Conservation (phyloP, 2,329 filamentous ascomycete species). For the Cryphonectria japonica region DNA sequence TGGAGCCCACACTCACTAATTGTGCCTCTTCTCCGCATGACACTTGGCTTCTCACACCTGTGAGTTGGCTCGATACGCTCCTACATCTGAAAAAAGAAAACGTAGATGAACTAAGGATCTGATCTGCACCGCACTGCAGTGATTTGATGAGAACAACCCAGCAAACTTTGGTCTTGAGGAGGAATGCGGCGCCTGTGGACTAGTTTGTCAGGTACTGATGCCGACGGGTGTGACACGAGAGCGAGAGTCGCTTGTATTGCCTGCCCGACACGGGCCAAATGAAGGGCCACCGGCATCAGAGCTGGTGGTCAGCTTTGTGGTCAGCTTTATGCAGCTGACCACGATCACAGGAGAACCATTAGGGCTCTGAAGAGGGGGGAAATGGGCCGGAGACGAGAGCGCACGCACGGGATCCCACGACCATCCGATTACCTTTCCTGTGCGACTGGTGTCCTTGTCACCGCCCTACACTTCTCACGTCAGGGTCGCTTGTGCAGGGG, state of each 20-base stretch:
- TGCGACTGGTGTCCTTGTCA: slow-evolving; percentile 11
- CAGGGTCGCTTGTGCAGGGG: slow-evolving; percentile 18
- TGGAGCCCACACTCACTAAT: too few species aligned
- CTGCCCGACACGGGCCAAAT: background rate
- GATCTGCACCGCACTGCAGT: background rate
- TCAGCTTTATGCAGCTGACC: background rate
- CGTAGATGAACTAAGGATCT: too few species aligned
- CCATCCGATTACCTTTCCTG: slow-evolving; percentile 4
- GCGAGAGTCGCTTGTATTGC: background rate
- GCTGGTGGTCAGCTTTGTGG: background rate
- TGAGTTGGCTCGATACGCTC: background rate
- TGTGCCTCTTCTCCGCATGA: background rate
- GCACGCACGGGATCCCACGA: slow-evolving; percentile 9
- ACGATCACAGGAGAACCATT: background rate
- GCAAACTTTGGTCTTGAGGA: background rate
- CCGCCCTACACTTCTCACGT: slow-evolving; percentile 13
- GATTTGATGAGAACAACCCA: too few species aligned
- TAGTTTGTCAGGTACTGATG: background rate
- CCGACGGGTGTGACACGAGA: background rate
- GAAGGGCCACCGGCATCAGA: background rate
- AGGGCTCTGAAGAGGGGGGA: slow-evolving; percentile 1
- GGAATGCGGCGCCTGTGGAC: background rate
- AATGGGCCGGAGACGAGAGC: slow-evolving; percentile 5
- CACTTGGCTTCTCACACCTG: background rate
- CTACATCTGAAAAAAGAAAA: background rate